Conservation (phyloP, 169 alveolate genomes). For the Plasmodium billcollinsi region DNA sequence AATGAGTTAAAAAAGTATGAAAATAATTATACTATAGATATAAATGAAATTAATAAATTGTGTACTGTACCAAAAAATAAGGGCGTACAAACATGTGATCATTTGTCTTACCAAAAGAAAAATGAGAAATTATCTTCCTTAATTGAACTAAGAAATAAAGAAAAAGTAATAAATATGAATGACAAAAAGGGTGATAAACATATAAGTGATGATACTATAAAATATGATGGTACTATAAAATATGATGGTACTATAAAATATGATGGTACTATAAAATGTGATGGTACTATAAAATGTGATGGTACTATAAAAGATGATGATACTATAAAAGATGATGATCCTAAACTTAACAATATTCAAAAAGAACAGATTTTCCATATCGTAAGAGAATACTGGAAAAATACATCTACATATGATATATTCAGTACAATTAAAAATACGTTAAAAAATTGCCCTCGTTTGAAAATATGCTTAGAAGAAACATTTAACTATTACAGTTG, state of each 20-base stretch:
- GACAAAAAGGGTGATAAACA: not conserved
- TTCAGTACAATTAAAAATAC: slow-evolving; percentile 79
- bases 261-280: too few relatives aligned
- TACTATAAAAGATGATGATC: too few relatives aligned
- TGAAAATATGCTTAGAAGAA: slow-evolving; percentile 83
- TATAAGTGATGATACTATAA: not conserved
- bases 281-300: too few relatives aligned
- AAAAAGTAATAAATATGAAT: not conserved
- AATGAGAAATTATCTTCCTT: slow-evolving; percentile 15
- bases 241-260: too few relatives aligned
- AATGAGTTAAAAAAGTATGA: slow-evolving; percentile 35
- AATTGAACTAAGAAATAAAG: slow-evolving; percentile 34
- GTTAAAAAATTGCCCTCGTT: slow-evolving; percentile 81
- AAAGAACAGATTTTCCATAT: slow-evolving; percentile 48
- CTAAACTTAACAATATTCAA: not conserved
- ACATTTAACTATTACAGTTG: slow-evolving; percentile 78
- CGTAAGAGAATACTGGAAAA: slow-evolving; percentile 82
- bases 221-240: too few relatives aligned
- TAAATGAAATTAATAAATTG: slow-evolving; percentile 23
- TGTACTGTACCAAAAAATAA: slow-evolving; percentile 34
- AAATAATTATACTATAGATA: slow-evolving; percentile 17
- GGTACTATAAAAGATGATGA: too few relatives aligned
- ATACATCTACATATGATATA: slow-evolving; percentile 83
- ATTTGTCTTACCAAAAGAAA: slow-evolving; percentile 35
- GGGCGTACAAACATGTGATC: slow-evolving; percentile 52